Conservation (phyloP, 805 yeast species). For the Metschnikowia santaceciliae region DNA sequence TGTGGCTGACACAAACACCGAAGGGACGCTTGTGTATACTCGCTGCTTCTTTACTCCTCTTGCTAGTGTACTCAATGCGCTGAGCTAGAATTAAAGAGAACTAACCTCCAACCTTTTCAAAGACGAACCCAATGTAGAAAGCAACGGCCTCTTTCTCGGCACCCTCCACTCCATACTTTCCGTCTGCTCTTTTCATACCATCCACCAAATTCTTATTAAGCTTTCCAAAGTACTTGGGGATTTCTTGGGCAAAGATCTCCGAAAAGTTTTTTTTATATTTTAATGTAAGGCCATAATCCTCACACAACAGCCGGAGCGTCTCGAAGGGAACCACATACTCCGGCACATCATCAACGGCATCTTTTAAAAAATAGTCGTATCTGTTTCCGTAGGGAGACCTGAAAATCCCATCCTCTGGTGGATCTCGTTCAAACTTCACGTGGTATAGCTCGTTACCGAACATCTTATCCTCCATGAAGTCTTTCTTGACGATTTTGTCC, state of each 20-base stretch:
- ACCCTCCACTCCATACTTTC: constrained; percentile 81
- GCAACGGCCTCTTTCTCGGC: constrained; percentile 86
- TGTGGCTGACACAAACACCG: constrained; percentile 34
- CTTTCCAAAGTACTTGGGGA: constrained; percentile 58
- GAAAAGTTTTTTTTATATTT: constrained; percentile 72
- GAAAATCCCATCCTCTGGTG: constrained; percentile 73
- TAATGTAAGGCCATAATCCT: constrained; percentile 73
- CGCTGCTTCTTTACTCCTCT: constrained; percentile 13
- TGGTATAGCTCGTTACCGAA: constrained; percentile 88
- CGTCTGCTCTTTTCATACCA: constrained; percentile 72
- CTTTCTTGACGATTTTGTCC: constrained; percentile 52
- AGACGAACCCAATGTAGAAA: constrained; percentile 82
- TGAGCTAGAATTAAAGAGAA: not conserved
- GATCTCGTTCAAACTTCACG: constrained; percentile 74
- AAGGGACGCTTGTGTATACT: constrained; percentile 29
- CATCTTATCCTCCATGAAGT: constrained; percentile 40
- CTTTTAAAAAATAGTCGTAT: constrained; percentile 77
- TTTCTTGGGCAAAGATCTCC: constrained; percentile 76
- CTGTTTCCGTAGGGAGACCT: constrained; percentile 76
- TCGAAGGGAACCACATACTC: constrained; percentile 97
- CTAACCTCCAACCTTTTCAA: constrained; percentile 50
- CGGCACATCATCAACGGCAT: constrained; percentile 95
- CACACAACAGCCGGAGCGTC: constrained; percentile 74
- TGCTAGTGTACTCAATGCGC: constrained; percentile 6
- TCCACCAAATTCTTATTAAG: constrained; percentile 61